Conservation (phyloP, 1,139 yeast genomes). For the Geotrichum europaeum region DNA sequence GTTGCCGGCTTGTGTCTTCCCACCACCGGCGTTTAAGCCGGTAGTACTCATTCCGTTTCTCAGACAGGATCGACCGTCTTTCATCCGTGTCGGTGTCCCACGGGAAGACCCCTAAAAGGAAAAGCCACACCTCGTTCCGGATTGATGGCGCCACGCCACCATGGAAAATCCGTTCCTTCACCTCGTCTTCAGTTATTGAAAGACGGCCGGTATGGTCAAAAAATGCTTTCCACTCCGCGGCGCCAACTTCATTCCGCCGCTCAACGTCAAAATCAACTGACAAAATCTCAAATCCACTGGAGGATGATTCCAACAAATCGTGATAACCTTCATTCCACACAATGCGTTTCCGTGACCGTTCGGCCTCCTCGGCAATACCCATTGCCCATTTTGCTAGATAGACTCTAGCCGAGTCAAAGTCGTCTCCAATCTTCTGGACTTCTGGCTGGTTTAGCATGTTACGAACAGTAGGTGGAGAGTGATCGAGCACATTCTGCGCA, state of each 20-base stretch:
- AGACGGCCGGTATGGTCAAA: conserved; percentile 77
- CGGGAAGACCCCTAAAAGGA: conserved; percentile 73
- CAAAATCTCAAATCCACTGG: conserved; percentile 63
- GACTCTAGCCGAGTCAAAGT: conserved; percentile 85
- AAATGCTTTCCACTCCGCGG: conserved; percentile 77
- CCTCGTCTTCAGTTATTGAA: conserved; percentile 64
- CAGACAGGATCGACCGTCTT: conserved; percentile 50
- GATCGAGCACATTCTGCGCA: conserved; percentile 54
- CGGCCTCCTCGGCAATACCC: conserved; percentile 90
- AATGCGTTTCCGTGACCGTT: conserved; percentile 51
- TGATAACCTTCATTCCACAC: conserved; percentile 36
- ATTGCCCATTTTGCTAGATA: conserved; percentile 97
- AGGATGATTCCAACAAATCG: conserved; percentile 53
- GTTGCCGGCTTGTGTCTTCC: conserved; percentile 52
- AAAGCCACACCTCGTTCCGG: conserved; percentile 79
- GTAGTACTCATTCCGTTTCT: conserved; percentile 58
- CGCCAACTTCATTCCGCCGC: conserved; percentile 58
- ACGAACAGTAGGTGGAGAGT: conserved; percentile 55
- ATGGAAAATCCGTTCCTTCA: conserved; percentile 78
- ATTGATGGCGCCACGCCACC: conserved; percentile 67
- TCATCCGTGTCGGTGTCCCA: conserved; percentile 80
- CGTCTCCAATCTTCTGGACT: conserved; percentile 74
- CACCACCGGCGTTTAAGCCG: conserved; percentile 65
- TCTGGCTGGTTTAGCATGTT: conserved; percentile 69
- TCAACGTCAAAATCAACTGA: conserved; percentile 56